phyloP scores from a whole-genome alignment of 306 rosid species.

The Inga laurina region DNA sequence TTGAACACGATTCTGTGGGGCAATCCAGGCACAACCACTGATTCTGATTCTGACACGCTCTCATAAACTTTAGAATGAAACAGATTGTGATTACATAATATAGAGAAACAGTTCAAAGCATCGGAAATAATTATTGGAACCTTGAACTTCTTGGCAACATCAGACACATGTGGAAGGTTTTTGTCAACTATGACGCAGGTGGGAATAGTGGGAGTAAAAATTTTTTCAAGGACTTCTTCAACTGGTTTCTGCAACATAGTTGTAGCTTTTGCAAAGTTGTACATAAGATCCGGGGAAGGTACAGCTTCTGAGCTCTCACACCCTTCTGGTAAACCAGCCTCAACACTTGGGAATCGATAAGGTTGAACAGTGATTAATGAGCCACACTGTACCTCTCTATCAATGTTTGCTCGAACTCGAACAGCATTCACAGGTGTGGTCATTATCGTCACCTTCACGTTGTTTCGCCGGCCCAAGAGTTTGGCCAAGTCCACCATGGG shows the following conservation, averaged over 20 bases:
- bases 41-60: conserved; percentile 1
- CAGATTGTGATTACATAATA: conserved; percentile 32
- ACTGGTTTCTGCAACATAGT: conserved; percentile 36
- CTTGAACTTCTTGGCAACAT: conserved; percentile 25
- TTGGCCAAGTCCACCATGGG: background rate
- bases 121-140: conserved; percentile 53
- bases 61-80: conserved; percentile 22
- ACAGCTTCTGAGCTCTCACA: conserved; percentile 37
- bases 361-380: conserved; percentile 37
- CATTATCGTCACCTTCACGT: conserved; percentile 26
- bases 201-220: conserved; percentile 28
- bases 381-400: conserved; percentile 14
- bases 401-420: conserved; percentile 34
- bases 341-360: conserved; percentile 32
- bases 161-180: conserved; percentile 40
- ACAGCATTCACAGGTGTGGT: conserved; percentile 68
- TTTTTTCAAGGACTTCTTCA: conserved; percentile 28
- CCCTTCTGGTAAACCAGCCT: conserved; percentile 19
- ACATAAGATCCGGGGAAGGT: conserved; percentile 13
- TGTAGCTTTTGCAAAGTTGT: conserved; percentile 45
- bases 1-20: conserved; percentile 33
- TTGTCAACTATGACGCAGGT: conserved; percentile 47
- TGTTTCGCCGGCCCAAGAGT: conserved; percentile 26
- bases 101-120: conserved; percentile 38
- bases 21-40: conserved; percentile 29